phyloP scores from a whole-genome alignment of 2,329 filamentous ascomycete species.

The Nemania sp. region DNA sequence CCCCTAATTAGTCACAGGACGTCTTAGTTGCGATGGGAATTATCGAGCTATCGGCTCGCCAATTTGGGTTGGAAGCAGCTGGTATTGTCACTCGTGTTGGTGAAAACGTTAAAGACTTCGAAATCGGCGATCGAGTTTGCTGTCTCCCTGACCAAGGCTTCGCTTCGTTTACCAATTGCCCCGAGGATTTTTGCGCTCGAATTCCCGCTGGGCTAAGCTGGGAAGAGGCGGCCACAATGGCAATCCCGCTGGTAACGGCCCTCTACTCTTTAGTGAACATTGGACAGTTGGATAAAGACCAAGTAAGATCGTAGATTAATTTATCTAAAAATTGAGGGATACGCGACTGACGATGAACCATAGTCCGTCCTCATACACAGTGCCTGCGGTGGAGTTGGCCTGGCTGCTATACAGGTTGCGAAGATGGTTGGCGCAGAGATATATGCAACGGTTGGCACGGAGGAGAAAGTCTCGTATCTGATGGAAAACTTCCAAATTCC shows the following conservation, averaged over 20 bases:
- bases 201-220: too few relatives aligned
- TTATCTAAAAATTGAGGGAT: too few relatives aligned
- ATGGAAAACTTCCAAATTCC: constrained; percentile 9
- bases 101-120: constrained; percentile 23
- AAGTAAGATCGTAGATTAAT: too few relatives aligned
- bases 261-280: too few relatives aligned
- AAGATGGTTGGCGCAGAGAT: constrained; percentile 20
- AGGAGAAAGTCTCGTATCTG: constrained; percentile 14
- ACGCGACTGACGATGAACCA: constrained; percentile 2
- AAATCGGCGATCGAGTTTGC: too few relatives aligned
- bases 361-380: constrained; percentile 24
- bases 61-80: constrained; percentile 24
- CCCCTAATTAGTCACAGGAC: too few relatives aligned
- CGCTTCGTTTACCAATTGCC: too few relatives aligned
- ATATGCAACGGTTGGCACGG: constrained; percentile 16
- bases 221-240: too few relatives aligned
- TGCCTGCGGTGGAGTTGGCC: constrained; percentile 23
- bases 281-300: too few relatives aligned
- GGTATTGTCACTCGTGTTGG: constrained; percentile 29
- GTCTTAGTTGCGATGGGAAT: constrained; percentile 26
- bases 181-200: too few relatives aligned
- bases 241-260: too few relatives aligned
- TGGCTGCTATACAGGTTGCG: constrained; percentile 19
- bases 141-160: too few relatives aligned
- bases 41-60: constrained; percentile 21